A percentile compares a stretch with the other conserved stretches of the same genome.
These are phyloP conservation scores for Pezizomycotina sp. DNA, from an alignment of 2,329 filamentous ascomycete genomes.

Conservation along the genomic window DNA sequence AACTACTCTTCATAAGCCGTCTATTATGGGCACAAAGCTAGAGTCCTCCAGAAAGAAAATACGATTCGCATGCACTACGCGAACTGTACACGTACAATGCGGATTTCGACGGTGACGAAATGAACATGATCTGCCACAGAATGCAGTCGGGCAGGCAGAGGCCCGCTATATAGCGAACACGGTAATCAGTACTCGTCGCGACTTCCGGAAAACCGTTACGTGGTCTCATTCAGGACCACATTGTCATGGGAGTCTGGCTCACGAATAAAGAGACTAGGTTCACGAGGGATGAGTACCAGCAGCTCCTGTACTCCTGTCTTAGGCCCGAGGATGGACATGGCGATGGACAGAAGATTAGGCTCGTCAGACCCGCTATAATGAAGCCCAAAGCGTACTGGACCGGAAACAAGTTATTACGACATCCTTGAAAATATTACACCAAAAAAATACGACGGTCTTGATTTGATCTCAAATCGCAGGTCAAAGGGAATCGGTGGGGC, in stretches of 20 bases:
- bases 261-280: constrained; percentile 89
- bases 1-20: constrained; percentile 94
- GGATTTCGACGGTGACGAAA: constrained; percentile 97
- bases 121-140: constrained; percentile 99
- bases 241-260: constrained; percentile 81
- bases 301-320: constrained; percentile 79
- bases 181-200: constrained; percentile 92
- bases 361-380: constrained; percentile 62
- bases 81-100: constrained; percentile 98
- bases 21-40: constrained; percentile 96
- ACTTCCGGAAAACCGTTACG: constrained; percentile 85
- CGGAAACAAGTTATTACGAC: constrained; percentile 86
- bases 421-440: constrained; percentile 84
- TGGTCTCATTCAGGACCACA: constrained; percentile 95
- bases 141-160: constrained; percentile 83
- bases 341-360: constrained; percentile 51
- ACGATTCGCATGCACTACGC: constrained; percentile 99
- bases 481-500: constrained; percentile 67
- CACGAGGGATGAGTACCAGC: constrained; percentile 70
- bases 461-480: constrained; percentile 44
- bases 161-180: constrained; percentile 88
- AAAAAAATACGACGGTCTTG: constrained; percentile 50
- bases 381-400: constrained; percentile 78
- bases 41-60: constrained; percentile 83
- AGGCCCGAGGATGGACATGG: constrained; percentile 47